These are phyloP conservation scores for Brassica juncea DNA, from an alignment of 345 rosid species.

Conservation along the genomic window DNA sequence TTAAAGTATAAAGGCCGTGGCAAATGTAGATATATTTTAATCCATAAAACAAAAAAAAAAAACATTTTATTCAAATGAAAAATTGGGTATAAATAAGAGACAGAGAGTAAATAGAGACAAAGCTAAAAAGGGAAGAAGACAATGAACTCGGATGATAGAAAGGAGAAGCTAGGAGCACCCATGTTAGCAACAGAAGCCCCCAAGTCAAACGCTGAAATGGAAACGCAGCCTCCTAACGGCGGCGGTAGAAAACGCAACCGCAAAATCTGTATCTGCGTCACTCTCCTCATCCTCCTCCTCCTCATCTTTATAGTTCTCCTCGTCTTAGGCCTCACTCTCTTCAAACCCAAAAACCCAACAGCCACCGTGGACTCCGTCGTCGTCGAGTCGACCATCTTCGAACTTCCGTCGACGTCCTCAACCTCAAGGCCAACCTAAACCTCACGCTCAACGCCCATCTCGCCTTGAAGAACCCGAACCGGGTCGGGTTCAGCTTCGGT, in stretches of 20 bases:
- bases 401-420: constrained; percentile 34
- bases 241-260: constrained; percentile 38
- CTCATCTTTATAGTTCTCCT: constrained; percentile 46
- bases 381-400: constrained; percentile 36
- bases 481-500: constrained; percentile 58
- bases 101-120: neutral
- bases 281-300: constrained; percentile 33
- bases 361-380: constrained; percentile 49
- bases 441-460: constrained; percentile 51
- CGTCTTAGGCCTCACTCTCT: constrained; percentile 65
- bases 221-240: constrained; percentile 20
- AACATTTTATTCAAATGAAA: neutral
- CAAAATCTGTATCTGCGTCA: constrained; percentile 47
- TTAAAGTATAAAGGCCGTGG: neutral
- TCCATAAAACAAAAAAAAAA: neutral
- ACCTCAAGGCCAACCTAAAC: constrained; percentile 47
- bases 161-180: constrained; percentile 25
- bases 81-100: no score
- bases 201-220: constrained; percentile 32
- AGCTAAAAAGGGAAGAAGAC: neutral
- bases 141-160: constrained; percentile 7
- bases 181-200: neutral
- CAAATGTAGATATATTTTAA: neutral
- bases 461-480: constrained; percentile 68
- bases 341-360: constrained; percentile 64